A percentile compares a stretch with the other conserved stretches of the same genome.
phyloP scores from a whole-genome alignment of 169 alveolate species.

The Plasmodium gonderi region DNA sequence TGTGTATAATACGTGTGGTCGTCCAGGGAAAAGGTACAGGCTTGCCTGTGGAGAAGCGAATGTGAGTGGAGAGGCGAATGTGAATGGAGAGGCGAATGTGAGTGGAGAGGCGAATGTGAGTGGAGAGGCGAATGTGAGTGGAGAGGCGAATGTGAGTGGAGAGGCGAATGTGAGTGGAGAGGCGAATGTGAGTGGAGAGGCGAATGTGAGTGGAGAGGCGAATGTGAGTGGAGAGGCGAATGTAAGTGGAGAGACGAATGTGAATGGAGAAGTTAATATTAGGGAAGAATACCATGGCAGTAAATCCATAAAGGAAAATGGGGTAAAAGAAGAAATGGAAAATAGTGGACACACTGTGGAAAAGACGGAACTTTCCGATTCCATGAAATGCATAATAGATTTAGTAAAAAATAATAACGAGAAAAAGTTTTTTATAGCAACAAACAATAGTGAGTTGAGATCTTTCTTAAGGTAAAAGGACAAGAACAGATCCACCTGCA shows the following conservation, averaged over 20 bases:
- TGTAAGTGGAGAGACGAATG: not conserved
- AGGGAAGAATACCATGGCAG: not conserved
- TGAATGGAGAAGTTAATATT: not conserved
- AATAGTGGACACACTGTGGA: not conserved
- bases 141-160: not conserved
- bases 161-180: not conserved
- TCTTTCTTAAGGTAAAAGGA: slow-evolving; percentile 14
- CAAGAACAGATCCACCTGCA: not conserved
- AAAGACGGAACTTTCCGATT: slow-evolving; percentile 3
- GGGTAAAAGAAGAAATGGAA: not conserved
- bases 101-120: not conserved
- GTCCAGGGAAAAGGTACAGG: not conserved
- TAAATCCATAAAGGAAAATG: not conserved
- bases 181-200: not conserved
- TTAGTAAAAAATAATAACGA: slow-evolving; percentile 70
- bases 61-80: not conserved
- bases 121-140: not conserved
- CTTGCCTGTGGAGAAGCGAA: not conserved
- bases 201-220: not conserved
- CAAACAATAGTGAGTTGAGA: slow-evolving; percentile 35
- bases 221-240: not conserved
- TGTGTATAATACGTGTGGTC: slow-evolving; percentile 13
- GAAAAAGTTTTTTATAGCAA: slow-evolving; percentile 63
- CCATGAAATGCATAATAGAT: slow-evolving; percentile 68
- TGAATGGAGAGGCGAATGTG: not conserved